Base-by-base conservation (phyloP, 176 grass and related monocot species). In the Stipa capillata region DNA sequence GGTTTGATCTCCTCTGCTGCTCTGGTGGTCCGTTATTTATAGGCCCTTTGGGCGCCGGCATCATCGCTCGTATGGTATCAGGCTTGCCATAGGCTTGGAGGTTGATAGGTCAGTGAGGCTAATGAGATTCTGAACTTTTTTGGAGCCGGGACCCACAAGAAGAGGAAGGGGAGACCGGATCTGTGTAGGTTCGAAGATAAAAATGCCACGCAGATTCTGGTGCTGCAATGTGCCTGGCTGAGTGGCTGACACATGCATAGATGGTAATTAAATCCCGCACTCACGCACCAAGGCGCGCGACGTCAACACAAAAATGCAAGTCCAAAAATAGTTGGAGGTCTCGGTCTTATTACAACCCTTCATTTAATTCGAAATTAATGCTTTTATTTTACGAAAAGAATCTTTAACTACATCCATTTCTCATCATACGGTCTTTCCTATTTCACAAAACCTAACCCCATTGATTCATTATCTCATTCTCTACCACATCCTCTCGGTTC, bases 11-110 rank as follows among this genome's bases (percentile, higher is more conserved):
- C 17, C 37, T 64, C 13, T 72, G 64, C 39, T 89, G 63, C 77
- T 85, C n/a, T 16, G 54, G 21, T 56, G 63, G 18, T n/a, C 71
- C 5, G 31, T 21, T 89, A 89, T 77, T 89, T 89, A 89, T 89
- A 89, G 87, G 57, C 64, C 4, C 18, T 16, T 34, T 41, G 32
- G 15, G 58, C 33, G 10, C 28, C 9, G 5, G 48, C 37, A 8
- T 20, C 11, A 33, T 52, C 44, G 40, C 16, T 25, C 27, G 65
- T 36, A 56, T 23, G 34, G n/a, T n/a, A n/a, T 48, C 52, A 41
- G n/a, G 17, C 47, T 48, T 77, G 29, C 70, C 45, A 34, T 27
- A 44, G 51, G 42, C 60, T 33, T 40, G 13, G 41, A 83, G 39
- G 43, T 40, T 65, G 58, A 59, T 52, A 84, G 69, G 33, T 34